These are phyloP conservation scores for Bimuria novae-zelandiae DNA, from an alignment of 2,329 filamentous ascomycete genomes.

Conservation along the genomic window DNA sequence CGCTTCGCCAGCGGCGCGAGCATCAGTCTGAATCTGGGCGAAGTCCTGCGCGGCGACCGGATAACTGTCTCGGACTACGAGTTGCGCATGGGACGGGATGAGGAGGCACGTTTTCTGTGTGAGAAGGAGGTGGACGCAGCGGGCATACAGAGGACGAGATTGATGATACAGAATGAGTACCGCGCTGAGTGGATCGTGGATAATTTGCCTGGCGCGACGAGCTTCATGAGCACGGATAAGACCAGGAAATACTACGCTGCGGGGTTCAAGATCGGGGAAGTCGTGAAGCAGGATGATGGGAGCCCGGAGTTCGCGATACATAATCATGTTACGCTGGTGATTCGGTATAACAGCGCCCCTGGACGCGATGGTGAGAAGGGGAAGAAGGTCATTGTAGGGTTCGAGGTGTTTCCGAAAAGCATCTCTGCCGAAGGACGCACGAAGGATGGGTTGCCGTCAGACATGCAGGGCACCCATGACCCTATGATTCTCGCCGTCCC, in stretches of 20 bases:
- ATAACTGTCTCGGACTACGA: constrained; percentile 86
- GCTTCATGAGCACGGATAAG: constrained; percentile 85
- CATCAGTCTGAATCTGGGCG: constrained; percentile 81
- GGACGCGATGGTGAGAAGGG: constrained; percentile 70
- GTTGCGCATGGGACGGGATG: constrained; percentile 75
- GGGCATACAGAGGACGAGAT: constrained; percentile 68
- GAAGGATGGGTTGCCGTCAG: constrained; percentile 66
- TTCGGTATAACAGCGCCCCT: constrained; percentile 75
- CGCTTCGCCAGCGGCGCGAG: constrained; percentile 75
- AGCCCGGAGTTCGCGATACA: constrained; percentile 75
- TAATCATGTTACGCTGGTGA: constrained; percentile 85
- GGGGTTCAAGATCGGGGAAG: constrained; percentile 85
- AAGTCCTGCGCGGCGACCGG: constrained; percentile 84
- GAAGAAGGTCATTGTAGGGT: constrained; percentile 81
- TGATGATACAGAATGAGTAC: constrained; percentile 78
- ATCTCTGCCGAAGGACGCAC: constrained; percentile 67
- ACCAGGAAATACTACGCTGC: constrained; percentile 85
- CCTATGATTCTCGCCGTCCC: constrained; percentile 69
- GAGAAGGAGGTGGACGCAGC: constrained; percentile 66
- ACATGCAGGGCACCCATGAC: constrained; percentile 66
- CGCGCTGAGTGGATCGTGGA: constrained; percentile 94
- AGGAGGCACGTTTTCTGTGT: constrained; percentile 74
- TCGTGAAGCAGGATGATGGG: constrained; percentile 65
- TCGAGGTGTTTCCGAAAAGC: constrained; percentile 89
- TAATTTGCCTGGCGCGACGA: constrained; percentile 86